phyloP scores from a whole-genome alignment of 257 asterid species.

The Solanum bulbocastanum region DNA sequence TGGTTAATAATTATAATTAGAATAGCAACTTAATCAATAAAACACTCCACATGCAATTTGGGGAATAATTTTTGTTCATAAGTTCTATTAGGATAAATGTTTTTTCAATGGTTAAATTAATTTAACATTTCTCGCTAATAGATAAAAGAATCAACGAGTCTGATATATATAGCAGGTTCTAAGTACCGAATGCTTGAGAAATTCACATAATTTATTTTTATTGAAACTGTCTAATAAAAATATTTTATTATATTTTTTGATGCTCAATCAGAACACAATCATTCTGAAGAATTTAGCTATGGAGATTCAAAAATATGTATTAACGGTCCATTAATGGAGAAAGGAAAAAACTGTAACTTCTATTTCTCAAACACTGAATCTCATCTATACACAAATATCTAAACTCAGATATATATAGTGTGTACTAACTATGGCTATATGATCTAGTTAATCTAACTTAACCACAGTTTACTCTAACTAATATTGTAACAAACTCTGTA shows the following conservation, averaged over 20 bases:
- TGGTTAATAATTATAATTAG: not conserved
- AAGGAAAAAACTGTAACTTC: too few relatives aligned
- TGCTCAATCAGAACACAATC: not conserved
- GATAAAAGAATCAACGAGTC: not conserved
- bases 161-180: not conserved
- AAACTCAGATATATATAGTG: too few relatives aligned
- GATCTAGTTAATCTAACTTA: too few relatives aligned
- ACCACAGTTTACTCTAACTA: too few relatives aligned
- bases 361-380: too few relatives aligned
- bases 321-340: too few relatives aligned
- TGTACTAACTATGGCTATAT: too few relatives aligned
- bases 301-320: too few relatives aligned
- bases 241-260: not conserved
- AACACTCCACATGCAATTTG: not conserved
- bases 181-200: not conserved
- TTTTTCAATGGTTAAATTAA: not conserved
- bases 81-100: not conserved
- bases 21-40: not conserved
- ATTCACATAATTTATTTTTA: accelerated
- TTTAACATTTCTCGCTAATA: not conserved
- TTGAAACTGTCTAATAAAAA: not conserved
- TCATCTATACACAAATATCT: too few relatives aligned
- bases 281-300: too few relatives aligned
- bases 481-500: too few relatives aligned
- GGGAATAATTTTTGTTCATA: not conserved